Conservation (phyloP, 106 monocot species). For the Iris macrosiphon region DNA sequence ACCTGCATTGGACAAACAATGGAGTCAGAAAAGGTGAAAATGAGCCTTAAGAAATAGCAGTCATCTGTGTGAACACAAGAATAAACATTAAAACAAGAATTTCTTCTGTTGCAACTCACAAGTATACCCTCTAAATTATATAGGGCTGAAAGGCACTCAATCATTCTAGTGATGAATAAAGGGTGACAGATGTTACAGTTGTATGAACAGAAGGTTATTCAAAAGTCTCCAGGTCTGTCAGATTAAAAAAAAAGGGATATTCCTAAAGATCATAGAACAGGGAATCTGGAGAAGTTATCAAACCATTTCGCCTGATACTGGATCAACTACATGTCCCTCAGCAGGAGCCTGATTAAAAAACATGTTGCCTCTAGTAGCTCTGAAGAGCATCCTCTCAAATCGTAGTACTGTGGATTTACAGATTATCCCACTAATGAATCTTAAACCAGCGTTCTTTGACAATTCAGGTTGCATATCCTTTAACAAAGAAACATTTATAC, state of each 20-base stretch:
- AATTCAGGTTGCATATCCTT: constrained; percentile 58
- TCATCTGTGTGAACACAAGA: too few relatives aligned
- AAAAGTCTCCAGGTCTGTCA: not conserved
- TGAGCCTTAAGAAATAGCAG: too few relatives aligned
- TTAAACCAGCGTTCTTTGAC: constrained; percentile 69
- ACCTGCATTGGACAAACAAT: constrained; percentile 44
- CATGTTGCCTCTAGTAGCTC: constrained; percentile 99
- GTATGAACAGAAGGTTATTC: not conserved
- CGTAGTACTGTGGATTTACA: constrained; percentile 65
- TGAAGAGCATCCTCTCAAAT: constrained; percentile 98
- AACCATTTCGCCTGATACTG: constrained; percentile 86
- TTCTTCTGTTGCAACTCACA: not conserved
- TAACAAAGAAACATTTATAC: constrained; percentile 1
- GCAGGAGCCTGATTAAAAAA: constrained; percentile 93
- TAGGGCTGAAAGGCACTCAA: not conserved
- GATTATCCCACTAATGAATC: constrained; percentile 95
- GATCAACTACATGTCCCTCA: constrained; percentile 80
- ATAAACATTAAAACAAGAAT: too few relatives aligned
- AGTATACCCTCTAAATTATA: not conserved
- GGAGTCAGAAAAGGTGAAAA: not conserved
- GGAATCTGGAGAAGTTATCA: not conserved
- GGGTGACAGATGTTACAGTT: not conserved
- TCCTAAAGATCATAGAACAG: too few relatives aligned
- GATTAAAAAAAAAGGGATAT: not conserved
- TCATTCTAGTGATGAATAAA: not conserved